Percentiles rank a stretch among this genome's conserved stretches.
Conservation (phyloP, 2,329 filamentous ascomycete genomes). For the Colletotrichum falcatum region DNA sequence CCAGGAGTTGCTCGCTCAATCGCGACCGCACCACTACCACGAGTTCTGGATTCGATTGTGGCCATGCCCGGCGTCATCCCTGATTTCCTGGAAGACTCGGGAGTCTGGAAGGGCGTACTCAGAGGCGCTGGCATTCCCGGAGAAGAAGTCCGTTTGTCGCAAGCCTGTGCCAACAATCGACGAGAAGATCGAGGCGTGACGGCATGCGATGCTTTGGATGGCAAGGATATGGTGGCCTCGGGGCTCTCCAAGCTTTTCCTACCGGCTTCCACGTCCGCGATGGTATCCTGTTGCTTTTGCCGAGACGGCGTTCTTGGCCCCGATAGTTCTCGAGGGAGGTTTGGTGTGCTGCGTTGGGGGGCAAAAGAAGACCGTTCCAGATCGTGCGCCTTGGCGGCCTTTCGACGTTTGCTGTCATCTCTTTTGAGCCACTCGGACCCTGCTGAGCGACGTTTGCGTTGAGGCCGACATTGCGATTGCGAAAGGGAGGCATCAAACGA, state of each 20-base stretch:
- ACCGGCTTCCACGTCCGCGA: not conserved
- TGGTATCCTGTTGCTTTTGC: not conserved
- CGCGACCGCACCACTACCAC: not conserved
- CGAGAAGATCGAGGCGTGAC: not conserved
- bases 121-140: constrained; percentile 10
- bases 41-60: not conserved
- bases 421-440: constrained; percentile 51
- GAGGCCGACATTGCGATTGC: constrained; percentile 42
- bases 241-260: constrained; percentile 4
- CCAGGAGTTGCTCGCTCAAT: not conserved
- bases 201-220: not conserved
- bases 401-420: constrained; percentile 47
- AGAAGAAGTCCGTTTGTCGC: not conserved
- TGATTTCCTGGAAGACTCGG: constrained; percentile 19
- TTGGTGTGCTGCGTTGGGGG: not conserved
- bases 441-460: constrained; percentile 43
- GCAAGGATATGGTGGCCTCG: not conserved
- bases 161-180: not conserved
- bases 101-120: constrained; percentile 35
- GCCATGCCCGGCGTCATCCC: not conserved
- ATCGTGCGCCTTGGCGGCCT: constrained; percentile 8
- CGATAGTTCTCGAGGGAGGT: not conserved
- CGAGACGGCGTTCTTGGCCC: not conserved
- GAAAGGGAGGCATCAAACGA: constrained; percentile 44
- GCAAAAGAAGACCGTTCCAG: not conserved